Base-by-base conservation (phyloP, 495 filamentous ascomycete genomes). In the Hypoxylon cercidicola region DNA sequence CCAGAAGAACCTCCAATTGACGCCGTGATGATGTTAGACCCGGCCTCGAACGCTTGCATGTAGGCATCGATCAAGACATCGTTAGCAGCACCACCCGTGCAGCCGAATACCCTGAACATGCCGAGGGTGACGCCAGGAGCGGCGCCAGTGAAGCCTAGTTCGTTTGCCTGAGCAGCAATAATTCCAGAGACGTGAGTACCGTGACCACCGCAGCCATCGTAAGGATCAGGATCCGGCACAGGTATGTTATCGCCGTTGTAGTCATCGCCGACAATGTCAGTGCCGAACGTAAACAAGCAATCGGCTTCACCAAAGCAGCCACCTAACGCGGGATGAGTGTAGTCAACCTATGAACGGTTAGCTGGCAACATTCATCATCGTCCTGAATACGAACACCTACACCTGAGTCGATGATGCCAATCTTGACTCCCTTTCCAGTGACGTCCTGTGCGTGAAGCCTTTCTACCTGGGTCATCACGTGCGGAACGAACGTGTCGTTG, bases 1-100 rank as follows among this genome's bases (percentile, higher is more conserved):
- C 85, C 85, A 0, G 76, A 79, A 19, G 83, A 72, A 0, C 79
- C 79, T n/a, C 85, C 85, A 45, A 88, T 81, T 5, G 84, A 86
- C 10, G 82, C 82, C 21, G 85, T 84, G 65, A 88, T 88, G 63
- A 88, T 79, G 67, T 87, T 83, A 25, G 80, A 82, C 11, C 84
- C 84, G 41, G 75, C 84, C 64, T 87, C 80, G 59, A 80, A 87
- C 4, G 85, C 85, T 73, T 74, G 76, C 68, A 82, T 79, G 61
- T 84, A 87, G 5, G 84, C 84, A 11, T 76, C 76, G 25, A 85
- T 84, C 66, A 87, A 68, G 15, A 84, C 76, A 68, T 86, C 84
- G 58, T 83, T 82, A 34, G 72, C 75, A 20, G 79, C 81, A 25
- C 76, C 67, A 30, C 77, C 75, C 12, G 52, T 55, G 72, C 82